phyloP scores from a whole-genome alignment of 768 basidiomycete species.

The Baorangia bicolor region DNA sequence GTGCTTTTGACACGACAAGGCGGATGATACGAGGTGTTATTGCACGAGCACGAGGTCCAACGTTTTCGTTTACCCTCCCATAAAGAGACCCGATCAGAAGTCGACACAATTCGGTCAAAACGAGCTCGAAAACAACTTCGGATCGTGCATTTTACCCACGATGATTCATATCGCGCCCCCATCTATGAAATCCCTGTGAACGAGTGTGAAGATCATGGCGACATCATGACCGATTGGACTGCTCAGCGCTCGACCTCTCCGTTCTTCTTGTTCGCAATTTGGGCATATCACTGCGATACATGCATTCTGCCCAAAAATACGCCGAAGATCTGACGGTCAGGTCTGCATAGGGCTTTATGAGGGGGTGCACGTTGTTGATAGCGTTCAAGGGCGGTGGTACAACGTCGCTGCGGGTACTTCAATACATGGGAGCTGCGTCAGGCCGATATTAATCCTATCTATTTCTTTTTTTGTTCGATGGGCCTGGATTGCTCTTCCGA shows the following conservation, averaged over 20 bases:
- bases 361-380: background rate
- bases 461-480: too few species aligned
- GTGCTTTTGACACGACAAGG: background rate
- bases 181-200: conserved; percentile 24
- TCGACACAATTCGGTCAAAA: conserved; percentile 27
- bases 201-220: background rate
- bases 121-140: conserved; percentile 21
- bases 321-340: background rate
- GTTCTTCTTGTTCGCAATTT: background rate
- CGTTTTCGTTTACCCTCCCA: background rate
- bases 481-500: background rate
- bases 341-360: background rate
- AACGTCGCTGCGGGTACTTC: background rate
- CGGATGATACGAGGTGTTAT: background rate
- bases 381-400: background rate
- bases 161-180: conserved; percentile 17
- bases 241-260: background rate
- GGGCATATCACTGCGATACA: background rate
- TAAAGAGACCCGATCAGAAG: conserved; percentile 30
- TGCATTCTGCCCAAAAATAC: background rate
- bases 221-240: background rate
- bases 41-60: background rate
- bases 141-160: conserved; percentile 23
- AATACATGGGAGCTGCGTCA: background rate
- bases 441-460: background rate